Base-by-base conservation (phyloP, 495 filamentous ascomycete species). In the Penicillium arizonense region DNA sequence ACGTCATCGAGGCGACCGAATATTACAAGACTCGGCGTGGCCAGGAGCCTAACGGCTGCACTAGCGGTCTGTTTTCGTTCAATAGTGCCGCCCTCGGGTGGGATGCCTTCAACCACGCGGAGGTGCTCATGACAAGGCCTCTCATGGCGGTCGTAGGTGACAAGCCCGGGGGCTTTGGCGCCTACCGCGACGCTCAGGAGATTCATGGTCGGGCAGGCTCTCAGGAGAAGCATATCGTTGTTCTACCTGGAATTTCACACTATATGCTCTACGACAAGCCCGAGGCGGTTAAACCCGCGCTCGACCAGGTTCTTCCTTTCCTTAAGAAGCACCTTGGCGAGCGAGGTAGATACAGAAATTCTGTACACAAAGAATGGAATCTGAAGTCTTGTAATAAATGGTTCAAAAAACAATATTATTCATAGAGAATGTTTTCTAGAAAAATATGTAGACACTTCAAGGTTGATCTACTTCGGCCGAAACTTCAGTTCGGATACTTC, bases 191-290 rank as follows among this genome's bases (percentile, higher is more conserved):
- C 43, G 59, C 43, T 12, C 18, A 53, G 0, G 59, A 62, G 34
- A 62, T 62, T 20, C 39, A 62, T 34, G 47, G 37, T 2, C 52
- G 59, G 1, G 55, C 59, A 30, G 59, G 9, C 4, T 58, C 55
- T 13, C 49, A 44, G 49, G 55, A 62, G 35, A 62, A 62, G 36
- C 10, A 37, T 5, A 4, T 58, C 8, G 39, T 59, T 7, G 51
- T 55, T 13, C 43, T 62, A 0, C 59, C 59, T 14, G 59, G 59
- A 1, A 30, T 53, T 18, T 56, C 55, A 16, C 59, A 62, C 23
- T 62, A 62, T 16, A 48, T 45, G 56, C 48, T 62, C 16, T 62
- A 62, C 35, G 59, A 62, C 35, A 50, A 62, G 47, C 51, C 55
- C 2, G 43, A 62, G 18, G 59, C 59, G 37, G 52, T 53, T 7